Conservation (phyloP, 2,329 filamentous ascomycete genomes). For the Trichoderma brevicompactum region DNA sequence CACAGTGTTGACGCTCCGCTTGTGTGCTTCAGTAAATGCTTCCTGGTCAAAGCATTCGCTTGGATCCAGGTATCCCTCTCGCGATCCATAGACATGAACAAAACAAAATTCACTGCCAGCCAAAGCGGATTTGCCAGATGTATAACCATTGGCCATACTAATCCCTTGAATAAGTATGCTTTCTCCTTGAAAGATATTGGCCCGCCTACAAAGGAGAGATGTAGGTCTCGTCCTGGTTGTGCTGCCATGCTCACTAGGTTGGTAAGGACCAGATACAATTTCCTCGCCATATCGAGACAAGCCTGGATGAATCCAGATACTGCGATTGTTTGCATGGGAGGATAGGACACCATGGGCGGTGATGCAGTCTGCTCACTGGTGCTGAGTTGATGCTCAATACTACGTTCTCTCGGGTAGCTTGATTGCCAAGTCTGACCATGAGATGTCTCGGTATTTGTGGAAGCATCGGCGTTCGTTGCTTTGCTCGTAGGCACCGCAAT, state of each 20-base stretch:
- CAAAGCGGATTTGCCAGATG: constrained; percentile 23
- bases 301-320: background rate
- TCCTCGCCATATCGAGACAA: background rate
- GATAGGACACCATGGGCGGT: background rate
- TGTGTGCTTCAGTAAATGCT: constrained; percentile 36
- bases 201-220: background rate
- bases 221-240: background rate
- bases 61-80: constrained; percentile 40
- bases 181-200: background rate
- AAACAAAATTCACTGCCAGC: constrained; percentile 33
- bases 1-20: background rate
- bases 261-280: background rate
- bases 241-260: background rate
- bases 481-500: background rate
- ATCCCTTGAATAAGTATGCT: background rate
- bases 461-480: background rate
- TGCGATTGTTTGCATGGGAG: background rate
- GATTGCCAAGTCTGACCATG: background rate
- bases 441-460: background rate
- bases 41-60: constrained; percentile 40
- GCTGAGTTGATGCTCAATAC: background rate
- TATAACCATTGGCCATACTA: background rate
- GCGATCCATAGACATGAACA: background rate
- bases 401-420: background rate
- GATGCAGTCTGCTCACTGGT: background rate